phyloP scores from a whole-genome alignment of 768 basidiomycete species.

The Russula sp. region DNA sequence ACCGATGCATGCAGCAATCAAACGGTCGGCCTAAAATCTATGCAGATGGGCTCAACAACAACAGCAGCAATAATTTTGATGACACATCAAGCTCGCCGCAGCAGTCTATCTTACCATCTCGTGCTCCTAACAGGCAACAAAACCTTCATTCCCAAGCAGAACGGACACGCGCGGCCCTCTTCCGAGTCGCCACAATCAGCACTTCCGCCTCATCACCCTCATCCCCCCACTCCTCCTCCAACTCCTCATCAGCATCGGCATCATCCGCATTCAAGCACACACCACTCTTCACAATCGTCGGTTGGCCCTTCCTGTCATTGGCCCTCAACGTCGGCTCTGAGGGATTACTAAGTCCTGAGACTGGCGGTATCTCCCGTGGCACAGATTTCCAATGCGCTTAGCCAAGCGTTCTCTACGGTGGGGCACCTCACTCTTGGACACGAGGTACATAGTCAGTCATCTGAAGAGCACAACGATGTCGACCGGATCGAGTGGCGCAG shows the following conservation, averaged over 20 bases:
- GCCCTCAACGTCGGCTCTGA: constrained; percentile 52
- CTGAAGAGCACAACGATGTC: too few species aligned
- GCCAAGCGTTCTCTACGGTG: too few species aligned
- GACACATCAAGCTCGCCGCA: constrained; percentile 72
- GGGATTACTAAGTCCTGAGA: constrained; percentile 62
- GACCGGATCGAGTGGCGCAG: too few species aligned
- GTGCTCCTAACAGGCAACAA: constrained; percentile 52
- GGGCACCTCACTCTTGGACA: too few species aligned
- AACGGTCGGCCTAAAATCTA: constrained; percentile 69
- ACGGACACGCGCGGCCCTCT: constrained; percentile 44
- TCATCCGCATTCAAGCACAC: background rate
- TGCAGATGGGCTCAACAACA: constrained; percentile 45
- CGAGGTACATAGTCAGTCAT: too few species aligned
- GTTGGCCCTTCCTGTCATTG: constrained; percentile 74
- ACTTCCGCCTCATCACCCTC: background rate
- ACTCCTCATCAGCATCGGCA: too few species aligned
- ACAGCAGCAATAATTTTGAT: constrained; percentile 50
- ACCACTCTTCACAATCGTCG: constrained; percentile 51
- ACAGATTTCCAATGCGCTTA: too few species aligned
- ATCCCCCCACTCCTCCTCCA: background rate
- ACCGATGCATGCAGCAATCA: constrained; percentile 42
- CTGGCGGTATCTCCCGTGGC: too few species aligned
- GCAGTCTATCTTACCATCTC: constrained; percentile 75
- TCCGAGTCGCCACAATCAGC: constrained; percentile 28
- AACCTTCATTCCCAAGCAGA: constrained; percentile 56